Evolutionary conservation across 768 basidiomycete genomes (phyloP).

Genomic region (Coprinopsis cinerea): DNA sequence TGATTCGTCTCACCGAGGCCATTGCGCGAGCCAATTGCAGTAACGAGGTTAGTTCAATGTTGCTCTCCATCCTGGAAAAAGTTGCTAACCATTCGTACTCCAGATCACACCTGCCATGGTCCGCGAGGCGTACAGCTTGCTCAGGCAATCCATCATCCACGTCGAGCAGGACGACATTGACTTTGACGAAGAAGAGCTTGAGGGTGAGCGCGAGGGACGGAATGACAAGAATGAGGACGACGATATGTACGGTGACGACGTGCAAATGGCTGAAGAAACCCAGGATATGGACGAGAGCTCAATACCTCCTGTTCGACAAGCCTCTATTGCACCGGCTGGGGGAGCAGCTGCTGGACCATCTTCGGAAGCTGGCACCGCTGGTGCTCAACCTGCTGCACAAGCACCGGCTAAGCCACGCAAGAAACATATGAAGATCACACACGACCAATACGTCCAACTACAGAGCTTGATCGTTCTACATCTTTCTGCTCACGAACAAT

Average conservation of each 20-base stretch:
- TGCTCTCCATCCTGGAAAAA: neutral
- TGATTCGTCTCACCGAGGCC: slow-evolving; percentile 96
- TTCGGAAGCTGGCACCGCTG: slow-evolving; percentile 32
- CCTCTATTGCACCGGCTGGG: slow-evolving; percentile 23
- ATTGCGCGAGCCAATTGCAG: slow-evolving; percentile 97
- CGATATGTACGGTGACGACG: slow-evolving; percentile 27
- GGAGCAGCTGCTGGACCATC: slow-evolving; percentile 29
- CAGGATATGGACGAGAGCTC: slow-evolving; percentile 54
- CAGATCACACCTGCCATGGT: slow-evolving; percentile 94
- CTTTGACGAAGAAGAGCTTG: slow-evolving; percentile 86
- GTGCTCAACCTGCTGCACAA: slow-evolving; percentile 19
- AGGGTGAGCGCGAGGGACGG: slow-evolving; percentile 46
- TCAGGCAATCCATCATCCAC: slow-evolving; percentile 97
- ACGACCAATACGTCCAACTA: slow-evolving; percentile 89
- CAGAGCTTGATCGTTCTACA: slow-evolving; percentile 86
- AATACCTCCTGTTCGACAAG: slow-evolving; percentile 26
- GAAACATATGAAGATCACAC: slow-evolving; percentile 86
- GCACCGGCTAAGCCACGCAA: slow-evolving; percentile 36
- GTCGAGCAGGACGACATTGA: slow-evolving; percentile 99
- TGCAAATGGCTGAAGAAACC: slow-evolving; percentile 35
- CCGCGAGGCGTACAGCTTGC: slow-evolving; percentile 88
- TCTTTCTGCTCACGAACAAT: slow-evolving; percentile 68
- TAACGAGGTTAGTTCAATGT: slow-evolving; percentile 54
- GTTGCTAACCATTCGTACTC: neutral
- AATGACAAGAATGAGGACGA: slow-evolving; percentile 31